A percentile compares a stretch with the other conserved stretches of the same genome.
phyloP scores from a whole-genome alignment of 139 green algal genomes.

The Chlorella sp. region DNA sequence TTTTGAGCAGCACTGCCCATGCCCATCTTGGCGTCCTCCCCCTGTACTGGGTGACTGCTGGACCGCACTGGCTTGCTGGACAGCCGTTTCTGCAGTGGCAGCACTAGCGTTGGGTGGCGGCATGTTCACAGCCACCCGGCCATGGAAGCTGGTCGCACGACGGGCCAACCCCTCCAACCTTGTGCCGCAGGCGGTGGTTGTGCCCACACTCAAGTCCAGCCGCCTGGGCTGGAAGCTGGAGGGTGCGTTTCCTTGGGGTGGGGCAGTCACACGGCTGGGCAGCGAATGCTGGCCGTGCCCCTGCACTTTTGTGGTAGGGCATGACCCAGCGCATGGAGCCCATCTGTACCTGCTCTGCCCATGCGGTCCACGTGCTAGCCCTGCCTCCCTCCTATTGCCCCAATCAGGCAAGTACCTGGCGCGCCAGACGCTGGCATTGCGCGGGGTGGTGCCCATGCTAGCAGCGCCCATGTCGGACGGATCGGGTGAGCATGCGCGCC shows the following conservation, averaged over 20 bases:
- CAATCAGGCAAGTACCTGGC: constrained; percentile 52
- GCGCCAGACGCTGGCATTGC: constrained; percentile 45
- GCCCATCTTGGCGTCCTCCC: no score
- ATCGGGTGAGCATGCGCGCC: background rate
- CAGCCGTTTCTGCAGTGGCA: no score
- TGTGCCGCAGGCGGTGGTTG: constrained; percentile 54
- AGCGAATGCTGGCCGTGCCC: background rate
- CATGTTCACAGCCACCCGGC: no score
- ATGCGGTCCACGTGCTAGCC: background rate
- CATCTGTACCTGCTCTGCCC: background rate
- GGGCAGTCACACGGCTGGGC: no score
- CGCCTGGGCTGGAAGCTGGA: constrained; percentile 32
- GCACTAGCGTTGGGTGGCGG: no score
- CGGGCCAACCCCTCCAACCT: no score
- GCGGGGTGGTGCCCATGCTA: constrained; percentile 57
- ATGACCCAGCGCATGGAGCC: background rate
- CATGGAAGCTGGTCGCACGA: no score
- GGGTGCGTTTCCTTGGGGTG: no score
- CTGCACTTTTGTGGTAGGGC: background rate
- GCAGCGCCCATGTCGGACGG: constrained; percentile 49
- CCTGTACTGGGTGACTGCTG: no score
- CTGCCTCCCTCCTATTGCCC: constrained; percentile 10
- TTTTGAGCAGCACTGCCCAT: no score
- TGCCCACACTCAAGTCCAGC: constrained; percentile 46
- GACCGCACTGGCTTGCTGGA: no score